Conservation (phyloP, 2,329 filamentous ascomycete genomes). For the Zymoseptoria ardabiliae region DNA sequence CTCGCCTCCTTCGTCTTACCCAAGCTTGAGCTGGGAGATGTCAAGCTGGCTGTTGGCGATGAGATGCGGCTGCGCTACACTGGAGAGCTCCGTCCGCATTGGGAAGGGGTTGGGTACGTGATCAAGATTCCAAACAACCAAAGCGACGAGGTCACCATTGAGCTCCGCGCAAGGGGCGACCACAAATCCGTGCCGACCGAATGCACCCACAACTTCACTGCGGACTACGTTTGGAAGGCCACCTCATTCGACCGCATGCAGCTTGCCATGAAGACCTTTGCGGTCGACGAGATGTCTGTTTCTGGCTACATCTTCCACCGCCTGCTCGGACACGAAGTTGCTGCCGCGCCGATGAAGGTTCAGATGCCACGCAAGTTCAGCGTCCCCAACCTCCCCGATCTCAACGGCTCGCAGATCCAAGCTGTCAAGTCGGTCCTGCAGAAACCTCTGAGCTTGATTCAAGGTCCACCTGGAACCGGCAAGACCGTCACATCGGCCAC, state of each 20-base stretch:
- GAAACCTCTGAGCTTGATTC: constrained; percentile 89
- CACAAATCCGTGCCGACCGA: constrained; percentile 95
- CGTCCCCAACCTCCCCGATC: constrained; percentile 84
- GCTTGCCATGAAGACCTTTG: constrained; percentile 97
- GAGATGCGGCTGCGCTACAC: constrained; percentile 98
- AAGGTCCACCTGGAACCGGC: constrained; percentile 92
- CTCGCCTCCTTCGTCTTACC: constrained; percentile 90
- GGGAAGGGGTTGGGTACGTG: constrained; percentile 98
- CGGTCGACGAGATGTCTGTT: constrained; percentile 94
- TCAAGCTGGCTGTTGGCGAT: constrained; percentile 94
- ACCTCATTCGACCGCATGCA: constrained; percentile 99
- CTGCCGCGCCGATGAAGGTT: constrained; percentile 89
- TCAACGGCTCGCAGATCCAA: constrained; percentile 92
- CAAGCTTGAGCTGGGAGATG: constrained; percentile 94
- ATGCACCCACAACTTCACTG: constrained; percentile 94
- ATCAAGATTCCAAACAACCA: constrained; percentile 99
- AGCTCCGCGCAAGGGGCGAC: constrained; percentile 87
- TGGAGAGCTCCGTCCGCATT: constrained; percentile 81
- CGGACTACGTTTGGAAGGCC: constrained; percentile 98
- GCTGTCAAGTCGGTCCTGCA: constrained; percentile 93
- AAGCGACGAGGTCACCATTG: constrained; percentile 93
- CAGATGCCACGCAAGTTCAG: constrained; percentile 95
- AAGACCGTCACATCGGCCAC: constrained; percentile 98
- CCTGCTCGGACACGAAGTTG: constrained; percentile 88
- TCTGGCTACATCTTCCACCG: constrained; percentile 99